A percentile compares a stretch with the other conserved stretches of the same genome.
phyloP scores from a whole-genome alignment of 106 monocot species.

The Dendrobium catenatum region DNA sequence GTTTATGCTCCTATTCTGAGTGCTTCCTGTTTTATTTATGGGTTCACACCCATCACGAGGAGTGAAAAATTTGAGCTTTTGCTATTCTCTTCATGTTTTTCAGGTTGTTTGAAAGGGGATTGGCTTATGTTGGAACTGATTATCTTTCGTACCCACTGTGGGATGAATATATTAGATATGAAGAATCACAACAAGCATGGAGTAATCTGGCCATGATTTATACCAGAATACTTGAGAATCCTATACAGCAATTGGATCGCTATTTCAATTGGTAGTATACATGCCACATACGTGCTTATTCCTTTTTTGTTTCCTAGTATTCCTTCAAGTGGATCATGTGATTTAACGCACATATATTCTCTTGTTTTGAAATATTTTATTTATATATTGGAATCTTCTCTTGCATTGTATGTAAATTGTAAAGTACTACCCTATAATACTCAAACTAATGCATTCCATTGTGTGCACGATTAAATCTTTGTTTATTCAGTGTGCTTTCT shows the following conservation, averaged over 20 bases:
- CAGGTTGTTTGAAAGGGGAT: slow-evolving; percentile 94
- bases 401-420: neutral
- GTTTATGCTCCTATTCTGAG: slow-evolving; percentile 1
- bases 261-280: slow-evolving; percentile 77
- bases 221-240: slow-evolving; percentile 87
- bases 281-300: neutral
- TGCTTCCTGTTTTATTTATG: neutral
- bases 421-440: neutral
- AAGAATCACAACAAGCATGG: slow-evolving; percentile 89
- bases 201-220: slow-evolving; percentile 75
- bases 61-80: neutral
- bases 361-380: neutral
- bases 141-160: slow-evolving; percentile 78
- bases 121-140: slow-evolving; percentile 97
- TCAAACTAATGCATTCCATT: neutral
- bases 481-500: neutral
- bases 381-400: neutral
- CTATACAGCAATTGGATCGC: slow-evolving; percentile 90
- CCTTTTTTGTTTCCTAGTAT: neutral
- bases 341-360: neutral
- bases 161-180: slow-evolving; percentile 99
- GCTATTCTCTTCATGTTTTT: slow-evolving; percentile 20
- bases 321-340: neutral
- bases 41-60: neutral
- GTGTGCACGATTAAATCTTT: neutral